phyloP scores from a whole-genome alignment of 768 basidiomycete genomes.

The Termitomyces sp. region DNA sequence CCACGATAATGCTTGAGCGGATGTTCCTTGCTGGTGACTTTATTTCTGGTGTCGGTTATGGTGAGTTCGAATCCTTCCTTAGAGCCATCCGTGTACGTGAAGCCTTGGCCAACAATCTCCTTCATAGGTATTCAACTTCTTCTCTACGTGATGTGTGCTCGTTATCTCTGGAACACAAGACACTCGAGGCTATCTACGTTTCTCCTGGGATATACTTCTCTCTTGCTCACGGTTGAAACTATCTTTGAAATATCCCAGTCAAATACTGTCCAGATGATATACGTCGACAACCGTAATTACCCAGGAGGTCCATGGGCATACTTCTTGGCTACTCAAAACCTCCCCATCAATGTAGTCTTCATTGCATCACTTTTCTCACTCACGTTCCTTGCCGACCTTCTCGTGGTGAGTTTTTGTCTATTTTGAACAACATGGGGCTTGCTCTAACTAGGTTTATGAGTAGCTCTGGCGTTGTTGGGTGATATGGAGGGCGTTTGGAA shows the following conservation, averaged over 20 bases:
- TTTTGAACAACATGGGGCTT: background rate
- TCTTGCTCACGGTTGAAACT: conserved; percentile 28
- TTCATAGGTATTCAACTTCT: conserved; percentile 26
- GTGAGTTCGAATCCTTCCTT: conserved; percentile 7
- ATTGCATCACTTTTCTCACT: conserved; percentile 33
- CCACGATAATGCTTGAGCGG: conserved; percentile 26
- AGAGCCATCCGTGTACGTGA: background rate
- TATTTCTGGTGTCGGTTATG: conserved; percentile 30
- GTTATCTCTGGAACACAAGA: conserved; percentile 30
- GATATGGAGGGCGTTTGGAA: conserved; percentile 38
- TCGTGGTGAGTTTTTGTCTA: conserved; percentile 31
- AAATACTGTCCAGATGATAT: conserved; percentile 30
- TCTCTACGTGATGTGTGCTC: conserved; percentile 25
- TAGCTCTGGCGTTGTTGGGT: conserved; percentile 47
- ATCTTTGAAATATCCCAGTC: conserved; percentile 32
- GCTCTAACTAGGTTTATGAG: background rate
- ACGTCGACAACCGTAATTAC: conserved; percentile 32
- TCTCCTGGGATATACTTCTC: conserved; percentile 29
- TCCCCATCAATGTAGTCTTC: conserved; percentile 34
- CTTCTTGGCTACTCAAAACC: conserved; percentile 32
- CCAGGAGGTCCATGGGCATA: conserved; percentile 34
- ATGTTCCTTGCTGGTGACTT: conserved; percentile 37
- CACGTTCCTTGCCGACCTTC: conserved; percentile 36
- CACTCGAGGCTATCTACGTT: conserved; percentile 17
- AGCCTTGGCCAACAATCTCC: background rate